These are phyloP conservation scores for Scedosporium minutisporum DNA, from an alignment of 2,329 filamentous ascomycete genomes.

Conservation along the genomic window DNA sequence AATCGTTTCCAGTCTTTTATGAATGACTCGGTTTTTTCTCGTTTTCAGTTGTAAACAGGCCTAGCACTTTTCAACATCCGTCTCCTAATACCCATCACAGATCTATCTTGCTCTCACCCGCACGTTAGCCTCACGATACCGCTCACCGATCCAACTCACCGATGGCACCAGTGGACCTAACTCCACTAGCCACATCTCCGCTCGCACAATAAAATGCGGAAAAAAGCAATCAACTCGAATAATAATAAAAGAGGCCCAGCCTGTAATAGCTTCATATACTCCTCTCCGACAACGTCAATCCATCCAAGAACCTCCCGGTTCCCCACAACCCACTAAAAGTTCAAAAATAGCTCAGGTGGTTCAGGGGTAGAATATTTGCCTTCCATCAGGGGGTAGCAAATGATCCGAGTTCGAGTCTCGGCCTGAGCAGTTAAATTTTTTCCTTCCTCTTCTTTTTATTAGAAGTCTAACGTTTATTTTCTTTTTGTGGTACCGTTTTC, in stretches of 20 bases:
- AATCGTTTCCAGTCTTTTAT: too few species aligned
- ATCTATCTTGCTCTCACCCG: too few species aligned
- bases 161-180: background rate
- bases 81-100: too few species aligned
- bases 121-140: too few species aligned
- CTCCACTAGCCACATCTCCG: background rate
- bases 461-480: too few species aligned
- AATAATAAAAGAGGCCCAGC: background rate
- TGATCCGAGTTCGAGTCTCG: slow-evolving; percentile 2
- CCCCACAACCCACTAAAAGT: background rate
- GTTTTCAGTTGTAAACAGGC: too few species aligned
- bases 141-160: too few species aligned
- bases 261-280: background rate
- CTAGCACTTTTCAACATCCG: too few species aligned
- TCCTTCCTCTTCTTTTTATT: background rate
- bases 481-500: background rate
- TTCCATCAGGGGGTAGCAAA: slow-evolving; percentile 1
- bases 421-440: background rate
- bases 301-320: background rate
- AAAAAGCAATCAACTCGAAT: background rate
- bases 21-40: too few species aligned
- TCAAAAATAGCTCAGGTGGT: background rate
- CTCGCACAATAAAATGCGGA: background rate
- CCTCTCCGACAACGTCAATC: background rate
- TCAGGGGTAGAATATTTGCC: slow-evolving; percentile 5